Conservation (phyloP, 164 flowering plant species). For the Akebia trifoliata region DNA sequence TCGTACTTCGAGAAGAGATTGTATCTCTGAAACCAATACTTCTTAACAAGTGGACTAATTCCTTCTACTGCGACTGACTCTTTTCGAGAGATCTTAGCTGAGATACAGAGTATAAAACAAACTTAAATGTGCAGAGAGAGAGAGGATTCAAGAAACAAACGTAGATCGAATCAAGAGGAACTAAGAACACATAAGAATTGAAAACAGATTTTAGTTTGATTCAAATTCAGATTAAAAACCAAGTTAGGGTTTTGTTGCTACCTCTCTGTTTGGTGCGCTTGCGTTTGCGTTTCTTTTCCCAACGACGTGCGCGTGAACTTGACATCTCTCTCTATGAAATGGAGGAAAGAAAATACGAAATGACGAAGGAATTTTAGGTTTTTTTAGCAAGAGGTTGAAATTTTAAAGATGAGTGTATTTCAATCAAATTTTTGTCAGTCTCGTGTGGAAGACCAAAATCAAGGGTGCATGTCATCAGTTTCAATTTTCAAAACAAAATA, state of each 20-base stretch:
- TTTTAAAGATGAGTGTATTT: too few species aligned
- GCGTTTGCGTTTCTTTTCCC: conserved; percentile 17
- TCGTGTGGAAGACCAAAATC: too few species aligned
- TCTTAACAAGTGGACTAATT: conserved; percentile 33
- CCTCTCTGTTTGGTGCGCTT: conserved; percentile 16
- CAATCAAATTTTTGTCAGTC: too few species aligned
- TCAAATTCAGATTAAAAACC: too few species aligned
- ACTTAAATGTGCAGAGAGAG: background rate
- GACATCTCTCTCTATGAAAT: background rate
- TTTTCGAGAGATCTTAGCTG: background rate
- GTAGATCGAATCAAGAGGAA: too few species aligned
- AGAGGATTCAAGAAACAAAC: background rate
- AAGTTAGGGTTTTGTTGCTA: conserved; percentile 6
- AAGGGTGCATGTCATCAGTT: too few species aligned
- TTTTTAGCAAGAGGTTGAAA: background rate
- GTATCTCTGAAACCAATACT: conserved; percentile 51
- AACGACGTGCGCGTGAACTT: background rate
- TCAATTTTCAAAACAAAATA: too few species aligned
- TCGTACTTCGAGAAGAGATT: conserved; percentile 48
- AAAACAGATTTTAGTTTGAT: too few species aligned
- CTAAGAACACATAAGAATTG: background rate
- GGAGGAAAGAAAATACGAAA: background rate
- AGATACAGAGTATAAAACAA: background rate
- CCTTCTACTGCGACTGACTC: conserved; percentile 1
- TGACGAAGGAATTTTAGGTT: too few species aligned